Conservation (phyloP, 805 yeast species). For the Lachancea quebecensis region DNA sequence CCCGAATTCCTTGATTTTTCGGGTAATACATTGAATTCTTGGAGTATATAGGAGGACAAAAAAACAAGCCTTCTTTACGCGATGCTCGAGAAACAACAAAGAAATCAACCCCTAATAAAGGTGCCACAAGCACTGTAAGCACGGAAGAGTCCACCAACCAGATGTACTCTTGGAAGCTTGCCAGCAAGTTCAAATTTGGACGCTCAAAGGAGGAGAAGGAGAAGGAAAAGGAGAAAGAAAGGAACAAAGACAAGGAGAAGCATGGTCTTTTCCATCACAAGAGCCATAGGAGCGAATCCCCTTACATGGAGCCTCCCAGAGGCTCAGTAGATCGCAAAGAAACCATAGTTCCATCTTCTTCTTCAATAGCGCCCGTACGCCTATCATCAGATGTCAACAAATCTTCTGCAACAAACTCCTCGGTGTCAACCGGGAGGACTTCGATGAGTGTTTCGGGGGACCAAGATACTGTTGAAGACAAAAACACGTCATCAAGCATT, state of each 20-base stretch:
- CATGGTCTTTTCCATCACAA: constrained; percentile 12
- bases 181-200: constrained; percentile 30
- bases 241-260: constrained; percentile 11
- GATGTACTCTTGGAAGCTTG: constrained; percentile 31
- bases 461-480: not conserved
- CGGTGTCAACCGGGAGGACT: constrained; percentile 18
- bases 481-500: not conserved
- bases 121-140: not conserved
- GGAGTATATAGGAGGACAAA: not conserved
- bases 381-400: constrained; percentile 19
- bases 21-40: not conserved
- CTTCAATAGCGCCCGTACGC: constrained; percentile 22
- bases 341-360: constrained; percentile 26
- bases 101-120: too few relatives aligned
- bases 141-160: not conserved
- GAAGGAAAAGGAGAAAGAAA: constrained; percentile 15
- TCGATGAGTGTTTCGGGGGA: constrained; percentile 3
- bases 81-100: too few relatives aligned
- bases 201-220: constrained; percentile 29
- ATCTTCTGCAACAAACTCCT: constrained; percentile 9
- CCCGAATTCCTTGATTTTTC: not conserved
- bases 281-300: constrained; percentile 6
- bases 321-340: constrained; percentile 22
- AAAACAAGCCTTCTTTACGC: not conserved
- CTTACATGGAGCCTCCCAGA: constrained; percentile 7